Percentiles rank a stretch among this genome's conserved stretches.
Conservation (phyloP, 495 filamentous ascomycete genomes). For the Monascus purpureus region DNA sequence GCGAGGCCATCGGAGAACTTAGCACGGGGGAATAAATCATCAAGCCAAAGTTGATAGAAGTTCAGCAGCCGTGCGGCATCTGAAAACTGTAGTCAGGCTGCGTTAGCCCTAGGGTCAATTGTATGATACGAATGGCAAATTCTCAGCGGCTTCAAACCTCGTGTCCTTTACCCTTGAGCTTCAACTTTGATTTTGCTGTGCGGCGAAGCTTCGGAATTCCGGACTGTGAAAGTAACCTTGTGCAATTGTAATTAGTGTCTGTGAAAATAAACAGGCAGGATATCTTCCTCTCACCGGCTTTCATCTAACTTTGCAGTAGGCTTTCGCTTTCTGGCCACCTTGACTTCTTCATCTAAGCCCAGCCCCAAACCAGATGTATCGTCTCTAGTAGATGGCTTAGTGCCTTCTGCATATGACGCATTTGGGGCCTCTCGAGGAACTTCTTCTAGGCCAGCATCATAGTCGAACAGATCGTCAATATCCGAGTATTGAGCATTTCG, state of each 20-base stretch:
- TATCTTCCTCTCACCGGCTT: constrained; percentile 34
- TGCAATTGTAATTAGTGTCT: too few relatives aligned
- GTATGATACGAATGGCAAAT: too few relatives aligned
- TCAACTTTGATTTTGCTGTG: constrained; percentile 55
- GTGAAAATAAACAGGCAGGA: too few relatives aligned
- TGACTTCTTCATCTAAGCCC: constrained; percentile 79
- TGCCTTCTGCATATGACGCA: constrained; percentile 14
- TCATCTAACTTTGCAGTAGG: constrained; percentile 82
- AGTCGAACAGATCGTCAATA: constrained; percentile 55
- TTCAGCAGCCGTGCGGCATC: constrained; percentile 72
- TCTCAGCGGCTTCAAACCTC: constrained; percentile 49
- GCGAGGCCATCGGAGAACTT: constrained; percentile 81
- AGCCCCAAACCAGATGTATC: constrained; percentile 26
- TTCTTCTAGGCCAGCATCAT: constrained; percentile 45
- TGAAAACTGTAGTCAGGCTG: constrained; percentile 57
- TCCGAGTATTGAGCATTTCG: constrained; percentile 10
- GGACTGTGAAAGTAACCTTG: constrained; percentile 58
- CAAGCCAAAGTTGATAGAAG: constrained; percentile 93
- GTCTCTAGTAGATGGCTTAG: constrained; percentile 16
- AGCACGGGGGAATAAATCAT: constrained; percentile 87
- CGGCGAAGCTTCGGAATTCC: constrained; percentile 74
- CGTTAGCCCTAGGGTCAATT: too few relatives aligned
- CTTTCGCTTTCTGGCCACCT: constrained; percentile 57
- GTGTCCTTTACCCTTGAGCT: constrained; percentile 84
- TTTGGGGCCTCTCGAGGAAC: constrained; percentile 30